phyloP scores from a whole-genome alignment of 768 basidiomycete genomes.

The Mycena kentingensis region DNA sequence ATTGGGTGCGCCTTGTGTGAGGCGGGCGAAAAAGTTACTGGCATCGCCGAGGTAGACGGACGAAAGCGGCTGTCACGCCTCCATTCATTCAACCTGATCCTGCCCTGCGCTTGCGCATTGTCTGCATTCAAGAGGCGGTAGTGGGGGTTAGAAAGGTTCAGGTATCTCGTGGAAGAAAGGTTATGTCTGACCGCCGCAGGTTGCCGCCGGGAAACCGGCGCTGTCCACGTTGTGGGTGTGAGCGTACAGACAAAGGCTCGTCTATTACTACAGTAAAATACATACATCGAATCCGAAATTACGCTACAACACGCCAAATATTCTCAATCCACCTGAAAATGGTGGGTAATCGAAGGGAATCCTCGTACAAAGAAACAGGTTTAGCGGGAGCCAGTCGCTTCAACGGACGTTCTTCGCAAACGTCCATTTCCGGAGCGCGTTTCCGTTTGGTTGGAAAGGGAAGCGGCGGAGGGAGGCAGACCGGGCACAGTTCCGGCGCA shows the following conservation, averaged over 20 bases:
- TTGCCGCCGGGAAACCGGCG: too few species aligned
- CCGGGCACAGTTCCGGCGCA: not conserved
- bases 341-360: not conserved
- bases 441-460: not conserved
- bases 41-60: too few species aligned
- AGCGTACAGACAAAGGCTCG: too few species aligned
- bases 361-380: not conserved
- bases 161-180: too few species aligned
- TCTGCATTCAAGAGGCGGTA: too few species aligned
- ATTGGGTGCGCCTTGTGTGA: not conserved
- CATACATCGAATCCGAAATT: not conserved
- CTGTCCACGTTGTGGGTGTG: too few species aligned
- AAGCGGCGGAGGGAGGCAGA: not conserved
- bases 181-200: too few species aligned
- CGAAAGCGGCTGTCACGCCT: too few species aligned
- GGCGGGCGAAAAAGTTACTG: not conserved
- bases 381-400: not conserved
- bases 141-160: too few species aligned
- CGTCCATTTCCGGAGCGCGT: not conserved
- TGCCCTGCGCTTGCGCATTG: too few species aligned
- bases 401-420: not conserved
- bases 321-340: conserved; percentile 12
- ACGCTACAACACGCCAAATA: conserved; percentile 11
- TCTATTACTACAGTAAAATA: too few species aligned
- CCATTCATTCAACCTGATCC: too few species aligned